Evolutionary conservation across 1,284 basidiomycete species (phyloP), one percentile per base, ranked within the genome.

Genomic region (Ustilago trichophora): DNA sequence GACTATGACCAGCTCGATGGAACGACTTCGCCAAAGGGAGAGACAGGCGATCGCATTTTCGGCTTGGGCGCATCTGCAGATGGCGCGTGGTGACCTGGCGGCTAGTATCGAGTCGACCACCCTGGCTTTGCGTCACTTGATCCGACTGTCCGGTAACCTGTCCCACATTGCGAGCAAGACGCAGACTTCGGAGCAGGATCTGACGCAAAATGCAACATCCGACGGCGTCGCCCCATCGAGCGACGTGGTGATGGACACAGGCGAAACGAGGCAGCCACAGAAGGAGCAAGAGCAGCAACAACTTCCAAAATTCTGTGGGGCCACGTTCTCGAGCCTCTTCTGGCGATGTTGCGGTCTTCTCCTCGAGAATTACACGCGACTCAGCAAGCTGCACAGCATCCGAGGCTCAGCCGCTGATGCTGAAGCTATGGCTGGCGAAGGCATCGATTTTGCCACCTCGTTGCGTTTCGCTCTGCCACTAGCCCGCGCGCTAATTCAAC

Each of bases 371-470:
- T 77, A 74, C 43, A 35, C 58, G 33, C 50, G 43, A 6, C 49
- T 77, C 34, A 69, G 68, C 22, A 47, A 34, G 15, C 25, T 77
- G 33, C 66, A 78, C 33, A 60, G 67, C n/a, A 19, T 48, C 18
- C 76, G 78, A 16, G 78, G 78, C 27, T 70, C 71, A 9, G 71
- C 60, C 6, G 42, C 62, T 7, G 76, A 80, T 25, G 76, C 78
- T 3, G 73, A 73, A n/a, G 63, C 64, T 2, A 69, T 74, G 47
- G 76, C 68, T 10, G 44, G 46, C 7, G 78, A 80, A 41, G 59
- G 64, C 19, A 58, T 78, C 31, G 71, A 75, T 32, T 69, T 77
- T 46, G 64, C 65, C 27, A 48, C 46, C 6, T 47, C 56, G 19
- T 38, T 67, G 24, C 34, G 42, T n/a, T 55, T 73, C 10, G 52